A percentile compares a stretch with the other conserved stretches of the same genome.
Evolutionary conservation across 2,329 filamentous ascomycete species (phyloP).

Genomic region (Aspergillus ibericus): DNA sequence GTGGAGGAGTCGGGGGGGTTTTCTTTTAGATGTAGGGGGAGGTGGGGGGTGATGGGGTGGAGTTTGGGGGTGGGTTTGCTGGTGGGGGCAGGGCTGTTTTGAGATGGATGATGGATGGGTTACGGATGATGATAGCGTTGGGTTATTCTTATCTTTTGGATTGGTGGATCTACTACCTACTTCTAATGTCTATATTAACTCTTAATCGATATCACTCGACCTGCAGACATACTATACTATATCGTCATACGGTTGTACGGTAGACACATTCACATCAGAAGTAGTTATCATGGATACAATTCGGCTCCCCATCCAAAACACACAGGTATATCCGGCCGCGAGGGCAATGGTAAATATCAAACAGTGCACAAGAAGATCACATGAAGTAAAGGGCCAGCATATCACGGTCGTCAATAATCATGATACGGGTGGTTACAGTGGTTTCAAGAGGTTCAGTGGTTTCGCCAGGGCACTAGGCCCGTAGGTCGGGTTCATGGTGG

Average conservation of each 20-base stretch:
- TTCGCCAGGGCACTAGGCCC: too few relatives aligned
- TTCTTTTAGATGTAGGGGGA: not conserved
- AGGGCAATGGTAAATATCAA: conserved; percentile 8
- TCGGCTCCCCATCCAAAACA: too few relatives aligned
- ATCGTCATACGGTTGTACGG: too few relatives aligned
- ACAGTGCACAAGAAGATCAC: conserved; percentile 4
- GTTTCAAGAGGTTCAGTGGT: not conserved
- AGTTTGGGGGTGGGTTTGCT: not conserved
- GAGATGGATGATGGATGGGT: not conserved
- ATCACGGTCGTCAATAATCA: conserved; percentile 2
- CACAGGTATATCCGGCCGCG: conserved; percentile 14
- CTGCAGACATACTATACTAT: too few relatives aligned
- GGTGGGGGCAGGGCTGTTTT: not conserved
- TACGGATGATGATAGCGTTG: not conserved
- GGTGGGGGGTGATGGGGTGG: not conserved
- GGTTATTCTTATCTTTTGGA: too few relatives aligned
- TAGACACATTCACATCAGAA: too few relatives aligned
- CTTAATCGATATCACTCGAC: too few relatives aligned
- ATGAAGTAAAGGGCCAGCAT: not conserved
- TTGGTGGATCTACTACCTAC: too few relatives aligned
- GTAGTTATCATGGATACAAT: too few relatives aligned
- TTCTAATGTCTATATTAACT: too few relatives aligned
- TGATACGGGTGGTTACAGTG: not conserved
- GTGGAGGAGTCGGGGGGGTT: not conserved
- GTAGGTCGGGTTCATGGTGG: not conserved